Conservation (phyloP, 225 moss, liverwort and hornwort genomes). For the Marchantia polymorpha region DNA sequence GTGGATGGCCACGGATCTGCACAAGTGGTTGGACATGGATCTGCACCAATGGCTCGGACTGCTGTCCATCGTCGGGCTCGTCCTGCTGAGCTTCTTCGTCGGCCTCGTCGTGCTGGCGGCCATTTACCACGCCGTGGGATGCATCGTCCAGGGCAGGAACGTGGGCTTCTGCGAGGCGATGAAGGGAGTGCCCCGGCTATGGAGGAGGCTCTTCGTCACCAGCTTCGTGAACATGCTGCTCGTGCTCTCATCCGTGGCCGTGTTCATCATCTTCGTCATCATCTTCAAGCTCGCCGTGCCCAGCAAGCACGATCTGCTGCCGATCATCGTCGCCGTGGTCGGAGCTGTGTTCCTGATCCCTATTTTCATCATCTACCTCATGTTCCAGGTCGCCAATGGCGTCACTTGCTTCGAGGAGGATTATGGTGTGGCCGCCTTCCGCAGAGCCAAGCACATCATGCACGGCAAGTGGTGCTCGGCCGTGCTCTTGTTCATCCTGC, state of each 20-base stretch:
- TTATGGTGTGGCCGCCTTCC: constrained; percentile 5
- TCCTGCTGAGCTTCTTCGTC: not conserved
- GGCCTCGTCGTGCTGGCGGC: not conserved
- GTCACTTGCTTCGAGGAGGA: constrained; percentile 12
- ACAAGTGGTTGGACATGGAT: not conserved
- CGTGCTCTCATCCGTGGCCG: not conserved
- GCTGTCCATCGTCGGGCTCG: not conserved
- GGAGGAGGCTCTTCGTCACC: constrained; percentile 9
- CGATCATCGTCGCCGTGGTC: not conserved
- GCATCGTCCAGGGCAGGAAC: not conserved
- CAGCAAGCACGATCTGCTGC: no score
- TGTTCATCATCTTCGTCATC: not conserved
- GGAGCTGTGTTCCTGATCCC: not conserved
- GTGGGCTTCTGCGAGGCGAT: constrained; percentile 1
- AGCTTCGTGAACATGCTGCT: not conserved
- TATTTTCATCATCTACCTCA: not conserved
- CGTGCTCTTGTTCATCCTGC: constrained; percentile 1
- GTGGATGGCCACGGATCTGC: not conserved
- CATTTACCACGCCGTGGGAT: constrained; percentile 8
- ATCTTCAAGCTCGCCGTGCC: constrained; percentile 1
- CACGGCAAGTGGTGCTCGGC: constrained; percentile 15
- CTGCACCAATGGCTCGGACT: constrained; percentile 5
- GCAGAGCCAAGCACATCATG: constrained; percentile 11
- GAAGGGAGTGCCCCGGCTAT: constrained; percentile 1
- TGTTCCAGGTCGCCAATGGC: constrained; percentile 5